These are phyloP conservation scores for Calonectria pteridis DNA, from an alignment of 2,329 filamentous ascomycete species.

Conservation along the genomic window DNA sequence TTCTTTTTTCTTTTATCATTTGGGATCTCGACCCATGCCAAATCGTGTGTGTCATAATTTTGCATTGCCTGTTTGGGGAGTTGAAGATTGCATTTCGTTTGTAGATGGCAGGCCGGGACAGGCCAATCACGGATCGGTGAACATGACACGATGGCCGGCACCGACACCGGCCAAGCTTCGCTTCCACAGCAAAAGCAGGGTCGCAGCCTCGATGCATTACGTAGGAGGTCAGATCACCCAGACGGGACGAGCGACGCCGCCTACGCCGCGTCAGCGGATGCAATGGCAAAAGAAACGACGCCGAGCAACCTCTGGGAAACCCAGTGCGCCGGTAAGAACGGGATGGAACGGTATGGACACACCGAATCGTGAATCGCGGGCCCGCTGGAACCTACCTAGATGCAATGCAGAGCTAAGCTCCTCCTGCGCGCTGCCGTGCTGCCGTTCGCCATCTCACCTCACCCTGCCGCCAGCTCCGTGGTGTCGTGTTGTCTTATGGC, in stretches of 20 bases:
- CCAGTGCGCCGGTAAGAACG: constrained; percentile 10
- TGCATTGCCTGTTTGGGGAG: background rate
- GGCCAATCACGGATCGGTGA: background rate
- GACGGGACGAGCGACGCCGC: background rate
- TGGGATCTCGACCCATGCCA: background rate
- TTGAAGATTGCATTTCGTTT: background rate
- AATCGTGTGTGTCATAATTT: background rate
- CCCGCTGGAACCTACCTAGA: constrained; percentile 4
- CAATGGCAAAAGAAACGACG: background rate
- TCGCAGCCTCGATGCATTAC: constrained; percentile 19
- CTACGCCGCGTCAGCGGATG: constrained; percentile 17
- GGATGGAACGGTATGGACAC: constrained; percentile 1
- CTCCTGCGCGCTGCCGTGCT: background rate
- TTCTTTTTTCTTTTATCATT: background rate
- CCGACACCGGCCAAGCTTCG: background rate
- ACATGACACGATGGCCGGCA: background rate
- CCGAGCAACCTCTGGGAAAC: constrained; percentile 7
- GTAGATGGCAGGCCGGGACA: background rate
- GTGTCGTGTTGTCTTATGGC: constrained; percentile 4
- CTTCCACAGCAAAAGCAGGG: background rate
- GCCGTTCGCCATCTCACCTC: constrained; percentile 1
- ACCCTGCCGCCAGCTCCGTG: constrained; percentile 2
- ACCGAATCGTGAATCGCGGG: background rate
- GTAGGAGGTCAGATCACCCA: constrained; percentile 5
- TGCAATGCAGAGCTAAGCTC: background rate